Percentiles rank a stretch among this genome's conserved stretches.
Conservation (phyloP, 78 protist species). For the Speleostelium caveatum region DNA sequence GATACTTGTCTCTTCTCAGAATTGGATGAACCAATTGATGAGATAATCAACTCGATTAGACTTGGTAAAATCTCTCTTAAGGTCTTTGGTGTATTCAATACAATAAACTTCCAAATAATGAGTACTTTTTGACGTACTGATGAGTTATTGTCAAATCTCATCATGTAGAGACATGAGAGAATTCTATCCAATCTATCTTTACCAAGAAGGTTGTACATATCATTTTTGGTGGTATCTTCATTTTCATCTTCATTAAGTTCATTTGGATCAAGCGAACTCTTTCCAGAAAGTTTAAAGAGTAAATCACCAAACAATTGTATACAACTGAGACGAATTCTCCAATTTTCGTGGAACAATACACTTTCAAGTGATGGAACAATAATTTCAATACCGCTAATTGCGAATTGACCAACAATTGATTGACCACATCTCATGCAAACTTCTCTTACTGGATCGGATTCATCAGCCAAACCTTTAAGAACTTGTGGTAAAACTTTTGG, state of each 20-base stretch:
- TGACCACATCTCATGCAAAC: slow-evolving; percentile 91
- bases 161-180: slow-evolving; percentile 88
- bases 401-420: slow-evolving; percentile 81
- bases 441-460: slow-evolving; percentile 90
- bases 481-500: slow-evolving; percentile 77
- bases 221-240: background rate
- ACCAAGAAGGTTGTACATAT: slow-evolving; percentile 74
- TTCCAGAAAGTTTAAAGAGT: slow-evolving; percentile 75
- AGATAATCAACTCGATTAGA: slow-evolving; percentile 85
- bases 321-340: slow-evolving; percentile 92
- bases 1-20: slow-evolving; percentile 82
- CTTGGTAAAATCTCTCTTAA: slow-evolving; percentile 83
- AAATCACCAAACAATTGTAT: slow-evolving; percentile 92
- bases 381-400: slow-evolving; percentile 78
- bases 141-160: slow-evolving; percentile 83
- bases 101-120: slow-evolving; percentile 93
- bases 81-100: slow-evolving; percentile 87
- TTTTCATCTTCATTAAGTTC: background rate
- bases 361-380: slow-evolving; percentile 88
- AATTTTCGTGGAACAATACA: slow-evolving; percentile 90
- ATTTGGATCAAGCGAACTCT: slow-evolving; percentile 5
- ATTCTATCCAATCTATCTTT: slow-evolving; percentile 77
- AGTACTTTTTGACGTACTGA: slow-evolving; percentile 88
- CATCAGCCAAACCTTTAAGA: slow-evolving; percentile 91
- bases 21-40: slow-evolving; percentile 63